Conservation (phyloP, 192 early-diverging fungal genomes). For the Coemansia reversa region DNA sequence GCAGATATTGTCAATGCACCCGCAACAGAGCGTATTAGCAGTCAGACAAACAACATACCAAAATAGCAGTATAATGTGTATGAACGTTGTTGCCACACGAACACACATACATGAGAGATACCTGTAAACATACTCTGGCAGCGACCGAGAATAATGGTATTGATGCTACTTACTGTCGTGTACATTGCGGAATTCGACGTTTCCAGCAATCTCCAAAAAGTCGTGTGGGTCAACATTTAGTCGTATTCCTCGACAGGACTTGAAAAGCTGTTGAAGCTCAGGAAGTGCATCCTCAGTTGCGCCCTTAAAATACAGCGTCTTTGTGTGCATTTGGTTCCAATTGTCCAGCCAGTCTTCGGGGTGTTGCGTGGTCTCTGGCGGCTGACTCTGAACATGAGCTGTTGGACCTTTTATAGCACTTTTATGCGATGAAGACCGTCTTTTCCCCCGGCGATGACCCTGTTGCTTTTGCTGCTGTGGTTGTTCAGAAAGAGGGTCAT, state of each 20-base stretch:
- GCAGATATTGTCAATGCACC: conserved; percentile 3
- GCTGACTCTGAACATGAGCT: not conserved
- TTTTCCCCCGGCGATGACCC: not conserved
- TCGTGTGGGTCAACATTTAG: conserved; percentile 51
- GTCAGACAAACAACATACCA: not conserved
- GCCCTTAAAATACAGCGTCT: conserved; percentile 47
- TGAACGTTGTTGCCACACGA: not conserved
- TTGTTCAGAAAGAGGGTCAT: conserved; percentile 29
- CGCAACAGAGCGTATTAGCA: not conserved
- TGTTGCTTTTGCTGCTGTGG: conserved; percentile 7
- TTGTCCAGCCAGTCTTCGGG: conserved; percentile 33
- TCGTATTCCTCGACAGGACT: conserved; percentile 39
- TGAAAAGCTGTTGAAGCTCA: conserved; percentile 51
- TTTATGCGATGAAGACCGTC: not conserved
- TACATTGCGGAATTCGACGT: conserved; percentile 53
- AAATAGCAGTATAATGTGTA: not conserved
- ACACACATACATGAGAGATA: not conserved
- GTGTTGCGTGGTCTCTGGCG: conserved; percentile 3
- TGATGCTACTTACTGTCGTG: conserved; percentile 43
- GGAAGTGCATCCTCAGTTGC: conserved; percentile 44
- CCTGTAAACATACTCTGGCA: not conserved
- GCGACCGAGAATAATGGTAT: not conserved
- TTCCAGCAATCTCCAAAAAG: conserved; percentile 31
- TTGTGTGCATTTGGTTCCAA: conserved; percentile 38
- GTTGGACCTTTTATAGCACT: not conserved